These are phyloP conservation scores for Backusella morwellensis DNA, from an alignment of 192 early-diverging fungal species.

Conservation along the genomic window DNA sequence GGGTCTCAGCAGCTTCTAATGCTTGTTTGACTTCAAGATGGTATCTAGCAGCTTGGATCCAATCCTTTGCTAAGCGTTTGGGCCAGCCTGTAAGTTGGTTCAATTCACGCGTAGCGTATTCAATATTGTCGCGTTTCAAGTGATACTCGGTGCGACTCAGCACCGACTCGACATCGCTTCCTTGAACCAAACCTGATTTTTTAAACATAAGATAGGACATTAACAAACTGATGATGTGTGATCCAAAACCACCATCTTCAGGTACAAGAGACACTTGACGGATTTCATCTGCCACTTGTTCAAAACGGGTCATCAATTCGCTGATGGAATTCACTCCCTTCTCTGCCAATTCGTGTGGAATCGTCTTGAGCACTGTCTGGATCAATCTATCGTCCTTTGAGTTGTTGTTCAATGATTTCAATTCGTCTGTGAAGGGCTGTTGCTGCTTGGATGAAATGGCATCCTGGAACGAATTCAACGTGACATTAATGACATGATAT, in stretches of 20 bases:
- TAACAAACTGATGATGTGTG: constrained; percentile 67
- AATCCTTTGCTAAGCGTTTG: constrained; percentile 78
- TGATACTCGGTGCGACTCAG: constrained; percentile 72
- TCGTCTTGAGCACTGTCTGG: constrained; percentile 57
- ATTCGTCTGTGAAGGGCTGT: constrained; percentile 66
- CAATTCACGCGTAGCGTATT: constrained; percentile 79
- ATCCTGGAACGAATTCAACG: constrained; percentile 60
- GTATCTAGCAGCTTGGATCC: constrained; percentile 73
- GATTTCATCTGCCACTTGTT: constrained; percentile 61
- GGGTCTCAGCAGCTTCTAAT: constrained; percentile 52
- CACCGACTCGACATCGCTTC: constrained; percentile 79
- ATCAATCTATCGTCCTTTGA: constrained; percentile 30
- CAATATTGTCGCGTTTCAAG: constrained; percentile 72
- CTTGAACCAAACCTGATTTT: constrained; percentile 79
- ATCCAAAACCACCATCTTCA: constrained; percentile 76
- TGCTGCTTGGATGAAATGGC: constrained; percentile 42
- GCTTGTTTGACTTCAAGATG: constrained; percentile 87
- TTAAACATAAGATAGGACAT: constrained; percentile 74
- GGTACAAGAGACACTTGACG: constrained; percentile 80
- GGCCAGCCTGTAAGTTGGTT: constrained; percentile 92
- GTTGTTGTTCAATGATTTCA: constrained; percentile 52
- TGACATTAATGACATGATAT: constrained; percentile 59
- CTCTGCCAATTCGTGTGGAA: constrained; percentile 51
- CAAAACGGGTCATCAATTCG: constrained; percentile 66
- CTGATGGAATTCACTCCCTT: constrained; percentile 60